Base-by-base conservation (phyloP, 2,329 filamentous ascomycete species). In the Hypoxylon sp. region DNA sequence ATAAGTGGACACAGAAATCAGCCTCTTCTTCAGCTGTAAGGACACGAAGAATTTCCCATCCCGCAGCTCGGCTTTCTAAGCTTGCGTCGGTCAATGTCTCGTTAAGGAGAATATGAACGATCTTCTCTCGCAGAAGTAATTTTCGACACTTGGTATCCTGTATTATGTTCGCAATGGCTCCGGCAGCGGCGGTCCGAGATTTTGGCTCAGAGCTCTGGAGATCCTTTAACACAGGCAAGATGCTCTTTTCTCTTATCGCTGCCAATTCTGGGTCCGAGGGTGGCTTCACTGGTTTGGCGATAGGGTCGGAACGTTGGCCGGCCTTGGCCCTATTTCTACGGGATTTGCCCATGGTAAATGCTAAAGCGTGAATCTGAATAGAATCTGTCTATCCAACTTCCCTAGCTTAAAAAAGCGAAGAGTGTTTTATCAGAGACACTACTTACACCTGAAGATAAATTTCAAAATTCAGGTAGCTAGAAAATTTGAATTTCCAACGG, bases 1-100 rank as follows among this genome's bases (percentile, higher is more conserved):
- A 91, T 63, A 92, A 77, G 72, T 92, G 89, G 19, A 92, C 81
- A 69, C 88, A 90, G 66, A 92, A 91, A 74, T 91, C 90, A 11
- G 86, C 81, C 72, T 90, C 89, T 76, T 92, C 90, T 74, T 90
- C 86, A 69, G 87, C 81, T 1, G 86, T 87, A 59, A 92, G 81
- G 46, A 88, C 84, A 70, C 86, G 84, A 58, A 92, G 80, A 70
- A 91, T 90, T 11, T 87, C 86, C 90, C 90, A 92, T n/a, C 88
- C 90, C 19, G 89, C 87, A 47, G 88, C 87, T 52, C 87, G 84
- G 73, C 88, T 88, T 78, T 91, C 89, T 58, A 90, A 81, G 63
- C 84, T 87, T 39, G 85, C 81, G 75, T 92, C 90, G 24, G 88
- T 89, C 62, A 92, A 79, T 31, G 88, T 90, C 81, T 91, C 87